Evolutionary conservation across 129 eudicot species (phyloP).

Genomic region (Helianthus tuberosus): DNA sequence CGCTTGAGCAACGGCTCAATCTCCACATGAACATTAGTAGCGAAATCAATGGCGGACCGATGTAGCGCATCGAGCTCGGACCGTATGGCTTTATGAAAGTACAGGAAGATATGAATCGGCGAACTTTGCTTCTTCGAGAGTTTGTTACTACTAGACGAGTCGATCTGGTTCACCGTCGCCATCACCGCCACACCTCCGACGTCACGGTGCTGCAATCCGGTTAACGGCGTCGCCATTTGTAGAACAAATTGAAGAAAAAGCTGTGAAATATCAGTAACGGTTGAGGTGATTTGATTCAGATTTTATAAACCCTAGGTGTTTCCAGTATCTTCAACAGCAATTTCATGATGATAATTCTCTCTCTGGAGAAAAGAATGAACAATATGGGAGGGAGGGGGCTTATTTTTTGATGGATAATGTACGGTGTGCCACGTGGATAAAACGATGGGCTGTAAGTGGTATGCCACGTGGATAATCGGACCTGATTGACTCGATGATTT

Average conservation of each 20-base stretch:
- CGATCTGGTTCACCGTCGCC: conserved; percentile 49
- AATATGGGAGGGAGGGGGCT: too few species aligned
- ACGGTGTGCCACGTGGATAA: conserved; percentile 63
- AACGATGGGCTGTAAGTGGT: conserved; percentile 1
- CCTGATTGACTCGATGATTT: conserved; percentile 41
- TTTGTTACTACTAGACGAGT: conserved; percentile 34
- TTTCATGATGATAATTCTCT: too few species aligned
- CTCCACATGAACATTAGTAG: conserved; percentile 56
- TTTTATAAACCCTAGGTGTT: conserved; percentile 33
- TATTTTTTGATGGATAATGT: conserved; percentile 38
- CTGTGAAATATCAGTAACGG: conserved; percentile 1
- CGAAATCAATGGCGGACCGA: conserved; percentile 69
- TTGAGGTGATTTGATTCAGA: too few species aligned
- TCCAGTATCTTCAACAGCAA: conserved; percentile 28
- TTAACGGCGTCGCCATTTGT: conserved; percentile 85
- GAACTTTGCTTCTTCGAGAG: conserved; percentile 49
- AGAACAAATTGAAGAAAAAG: neutral
- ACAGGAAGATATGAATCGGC: conserved; percentile 81
- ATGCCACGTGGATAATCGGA: conserved; percentile 37
- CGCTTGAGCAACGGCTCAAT: conserved; percentile 78
- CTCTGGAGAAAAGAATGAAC: too few species aligned
- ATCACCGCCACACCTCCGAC: conserved; percentile 69
- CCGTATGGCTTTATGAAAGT: conserved; percentile 87
- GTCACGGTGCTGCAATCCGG: conserved; percentile 60
- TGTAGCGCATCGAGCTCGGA: conserved; percentile 82